Evolutionary conservation across 495 filamentous ascomycete species (phyloP), one percentile per base, ranked within the genome.

Genomic region (Aspergillus haitiensis): DNA sequence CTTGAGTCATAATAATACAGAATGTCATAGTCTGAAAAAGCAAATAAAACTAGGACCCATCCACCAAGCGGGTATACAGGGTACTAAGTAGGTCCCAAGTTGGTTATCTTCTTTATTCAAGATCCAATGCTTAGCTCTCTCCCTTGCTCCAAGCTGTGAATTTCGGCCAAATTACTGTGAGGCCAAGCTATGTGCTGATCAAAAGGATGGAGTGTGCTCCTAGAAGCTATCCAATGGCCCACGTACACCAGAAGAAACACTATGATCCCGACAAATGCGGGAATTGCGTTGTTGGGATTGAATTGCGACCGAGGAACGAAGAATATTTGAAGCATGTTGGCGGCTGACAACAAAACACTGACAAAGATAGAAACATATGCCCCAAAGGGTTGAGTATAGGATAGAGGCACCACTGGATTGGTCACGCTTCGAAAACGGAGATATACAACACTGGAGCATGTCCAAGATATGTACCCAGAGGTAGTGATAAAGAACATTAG

Each of bases 401-500:
- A 77, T 7, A 71, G 71, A 64, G 83, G 69, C 5, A 70, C 70
- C 36, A 84, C 80, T 1, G 57, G 69, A 1, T 64, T 48, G 49
- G 74, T 71, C 0, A 75, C 78, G 50, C 77, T 77, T 59, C 76
- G 77, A 62, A 87, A 88, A 6, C 76, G 81, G 16, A 85, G 67
- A 62, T 84, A 86, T 11, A 82, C 68, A 27, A 84, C 70, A 53
- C 76, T 78, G 35, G 79, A 82, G 59, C 78, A 77, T 58, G 82
- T 70, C 84, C 84, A 88, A 44, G 81, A 82, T 31, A 86, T 81
- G 63, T 84, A 86, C 1, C 78, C 82, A 0, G 78, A 81, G n/a
- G 79, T 83, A 45, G 81, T 87, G 47, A 83, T 81, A 35, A 84
- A 71, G 60, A 81, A 84, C 44, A 86, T 75, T 55, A 88, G 81